Evolutionary conservation across 306 rosid species (phyloP).

Genomic region (Sicyos edulis): DNA sequence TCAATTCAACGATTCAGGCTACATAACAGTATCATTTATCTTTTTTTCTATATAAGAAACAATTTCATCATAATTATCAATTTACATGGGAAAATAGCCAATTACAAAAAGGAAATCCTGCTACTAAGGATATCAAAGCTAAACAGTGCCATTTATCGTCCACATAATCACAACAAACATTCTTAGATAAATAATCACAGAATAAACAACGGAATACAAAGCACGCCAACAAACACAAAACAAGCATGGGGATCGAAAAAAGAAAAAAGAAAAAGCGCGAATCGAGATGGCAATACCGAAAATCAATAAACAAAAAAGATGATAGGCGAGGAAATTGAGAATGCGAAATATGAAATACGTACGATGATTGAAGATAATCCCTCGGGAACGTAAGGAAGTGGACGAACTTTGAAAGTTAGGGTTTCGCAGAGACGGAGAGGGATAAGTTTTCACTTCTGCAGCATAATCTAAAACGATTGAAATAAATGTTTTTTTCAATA

Average conservation of each 20-base stretch:
- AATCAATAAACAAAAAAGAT: background rate
- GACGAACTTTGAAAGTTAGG: slow-evolving; percentile 5
- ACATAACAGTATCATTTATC: background rate
- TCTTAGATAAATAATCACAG: background rate
- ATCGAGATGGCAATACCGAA: background rate
- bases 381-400: background rate
- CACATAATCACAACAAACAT: background rate
- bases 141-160: background rate
- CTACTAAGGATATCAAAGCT: too few species aligned
- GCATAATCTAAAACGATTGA: background rate
- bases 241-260: background rate
- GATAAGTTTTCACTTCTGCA: background rate
- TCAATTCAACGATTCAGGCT: background rate
- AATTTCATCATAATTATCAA: too few species aligned
- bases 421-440: slow-evolving; percentile 3
- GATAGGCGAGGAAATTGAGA: background rate
- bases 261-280: background rate
- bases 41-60: too few species aligned
- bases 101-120: too few species aligned
- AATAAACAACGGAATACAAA: background rate
- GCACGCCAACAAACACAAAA: background rate
- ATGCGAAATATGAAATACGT: background rate
- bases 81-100: too few species aligned
- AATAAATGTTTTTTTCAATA: too few species aligned
- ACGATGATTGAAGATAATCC: background rate